Evolutionary conservation across 108 stramenopile genomes (phyloP).

Genomic region (Cylindrotheca closterium): DNA sequence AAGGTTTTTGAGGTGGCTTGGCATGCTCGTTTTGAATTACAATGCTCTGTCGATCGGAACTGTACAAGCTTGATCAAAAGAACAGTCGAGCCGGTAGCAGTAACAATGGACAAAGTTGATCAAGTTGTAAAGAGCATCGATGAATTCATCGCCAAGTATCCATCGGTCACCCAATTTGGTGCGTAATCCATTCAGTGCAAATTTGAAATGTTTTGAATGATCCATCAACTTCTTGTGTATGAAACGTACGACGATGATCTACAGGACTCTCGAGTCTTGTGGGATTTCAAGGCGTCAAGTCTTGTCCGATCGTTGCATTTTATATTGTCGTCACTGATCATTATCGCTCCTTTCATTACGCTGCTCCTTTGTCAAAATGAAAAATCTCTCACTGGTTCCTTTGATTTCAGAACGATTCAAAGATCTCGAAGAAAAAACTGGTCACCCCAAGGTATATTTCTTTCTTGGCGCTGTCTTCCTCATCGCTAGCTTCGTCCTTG

Average conservation of each 20-base stretch:
- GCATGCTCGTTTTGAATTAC: no score
- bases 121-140: slow-evolving; percentile 57
- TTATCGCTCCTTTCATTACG: neutral
- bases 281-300: no score
- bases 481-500: slow-evolving; percentile 32
- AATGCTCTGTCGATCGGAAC: no score
- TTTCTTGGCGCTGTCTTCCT: slow-evolving; percentile 48
- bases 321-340: neutral
- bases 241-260: no score
- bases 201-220: neutral
- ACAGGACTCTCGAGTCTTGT: no score
- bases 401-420: slow-evolving; percentile 63
- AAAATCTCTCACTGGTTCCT: neutral
- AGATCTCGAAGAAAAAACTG: slow-evolving; percentile 78
- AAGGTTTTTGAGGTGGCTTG: no score
- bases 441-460: slow-evolving; percentile 73
- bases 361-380: neutral
- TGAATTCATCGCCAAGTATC: slow-evolving; percentile 78
- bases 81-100: no score
- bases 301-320: no score
- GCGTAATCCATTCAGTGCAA: slow-evolving; percentile 16
- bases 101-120: slow-evolving; percentile 73
- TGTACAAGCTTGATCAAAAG: no score
- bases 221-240: neutral
- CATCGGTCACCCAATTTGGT: slow-evolving; percentile 79